Base-by-base conservation (phyloP, 129 eudicot genomes). In the Flaveria ramosissima region DNA sequence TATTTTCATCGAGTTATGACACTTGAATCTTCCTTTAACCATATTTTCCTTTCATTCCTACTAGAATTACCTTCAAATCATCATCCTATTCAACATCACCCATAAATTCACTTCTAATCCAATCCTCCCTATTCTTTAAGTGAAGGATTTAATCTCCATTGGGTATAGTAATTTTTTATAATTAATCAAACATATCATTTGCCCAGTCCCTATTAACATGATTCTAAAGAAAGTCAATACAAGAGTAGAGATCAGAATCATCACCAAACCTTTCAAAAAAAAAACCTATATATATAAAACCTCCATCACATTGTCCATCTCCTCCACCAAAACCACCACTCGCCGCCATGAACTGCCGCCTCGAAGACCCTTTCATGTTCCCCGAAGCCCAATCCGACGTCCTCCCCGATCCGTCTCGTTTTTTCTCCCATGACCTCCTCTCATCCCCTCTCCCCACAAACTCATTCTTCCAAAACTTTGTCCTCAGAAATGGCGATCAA, bases 401-500 rank as follows among this genome's bases (percentile, higher is more conserved):
- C 73, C 85, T 93, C 60, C 98, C 98, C 3, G 90, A 89, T 71
- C 98, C 98, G 6, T 75, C 96, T 36, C 21, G 57, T 4, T 93
- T 84, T 85, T 90, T 93, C 84, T 68, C 98, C 51, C 88, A 87
- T 0, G 13, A 75, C 47, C 97, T 93, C 65, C 88, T 88, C 72
- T 55, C 96, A 9, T 64, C 87, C 50, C 98, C 98, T 76, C 78
- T 93, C 19, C 98, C 98, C 67, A 93, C 98, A 9, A 93, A 91
- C 77, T 87, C 98, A 1, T 93, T 91, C 71, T 93, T 93, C 80
- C 96, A 91, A 72, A 93, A 93, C 85, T 87, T 90, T 57, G 90
- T 87, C 68, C 89, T 93, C 3, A 87, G 89, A 70, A 93, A 89
- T 50, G 98, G 98, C 36, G 98, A 93, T 73, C 98, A 93, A 42